Conservation (phyloP, 208 protist species). For the Leishmania aethiopica region DNA sequence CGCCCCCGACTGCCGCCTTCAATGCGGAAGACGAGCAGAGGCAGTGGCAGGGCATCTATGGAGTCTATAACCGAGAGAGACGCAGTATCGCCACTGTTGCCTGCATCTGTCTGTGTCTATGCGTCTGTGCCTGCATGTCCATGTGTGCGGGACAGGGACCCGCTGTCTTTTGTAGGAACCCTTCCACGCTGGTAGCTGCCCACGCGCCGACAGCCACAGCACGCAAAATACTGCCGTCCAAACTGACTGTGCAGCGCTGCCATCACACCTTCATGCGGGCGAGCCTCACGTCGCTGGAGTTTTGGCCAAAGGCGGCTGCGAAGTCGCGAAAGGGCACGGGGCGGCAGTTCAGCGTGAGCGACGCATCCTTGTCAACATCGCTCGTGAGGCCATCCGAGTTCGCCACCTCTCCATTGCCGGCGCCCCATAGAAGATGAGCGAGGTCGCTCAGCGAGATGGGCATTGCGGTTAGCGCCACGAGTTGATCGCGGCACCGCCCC, state of each 20-base stretch:
- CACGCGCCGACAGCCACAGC: background rate
- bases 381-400: background rate
- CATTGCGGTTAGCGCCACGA: slow-evolving; percentile 71
- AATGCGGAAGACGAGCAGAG: background rate
- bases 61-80: background rate
- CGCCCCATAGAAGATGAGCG: slow-evolving; percentile 67
- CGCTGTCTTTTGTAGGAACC: too few relatives aligned
- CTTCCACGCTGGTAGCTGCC: background rate
- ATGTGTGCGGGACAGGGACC: background rate
- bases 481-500: slow-evolving; percentile 61
- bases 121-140: background rate
- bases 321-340: slow-evolving; percentile 70
- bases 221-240: background rate
- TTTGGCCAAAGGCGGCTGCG: slow-evolving; percentile 63
- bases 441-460: slow-evolving; percentile 52
- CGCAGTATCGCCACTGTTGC: background rate
- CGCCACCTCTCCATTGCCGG: background rate
- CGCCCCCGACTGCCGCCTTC: background rate
- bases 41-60: background rate
- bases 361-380: background rate
- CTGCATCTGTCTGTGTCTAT: background rate
- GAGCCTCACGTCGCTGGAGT: slow-evolving; percentile 38
- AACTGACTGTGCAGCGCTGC: background rate
- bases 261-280: slow-evolving; percentile 64
- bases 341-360: slow-evolving; percentile 21